Conservation (phyloP, 495 filamentous ascomycete genomes). For the Chaetomium cochliodes region DNA sequence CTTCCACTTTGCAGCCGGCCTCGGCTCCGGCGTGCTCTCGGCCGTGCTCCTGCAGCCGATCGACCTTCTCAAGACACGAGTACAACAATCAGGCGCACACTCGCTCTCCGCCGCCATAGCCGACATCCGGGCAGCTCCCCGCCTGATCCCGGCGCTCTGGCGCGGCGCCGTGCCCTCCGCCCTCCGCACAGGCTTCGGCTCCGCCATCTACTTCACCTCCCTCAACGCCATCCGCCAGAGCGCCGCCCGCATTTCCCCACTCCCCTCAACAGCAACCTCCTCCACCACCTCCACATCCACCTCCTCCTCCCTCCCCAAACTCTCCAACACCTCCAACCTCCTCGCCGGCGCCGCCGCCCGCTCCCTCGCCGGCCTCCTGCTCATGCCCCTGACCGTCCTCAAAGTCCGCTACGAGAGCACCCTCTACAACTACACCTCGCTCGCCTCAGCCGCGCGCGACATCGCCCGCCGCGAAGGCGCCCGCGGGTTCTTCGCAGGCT, state of each 20-base stretch:
- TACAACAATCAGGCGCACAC: conserved; percentile 69
- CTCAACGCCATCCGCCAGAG: conserved; percentile 78
- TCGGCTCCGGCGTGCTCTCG: conserved; percentile 79
- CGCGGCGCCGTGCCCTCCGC: conserved; percentile 88
- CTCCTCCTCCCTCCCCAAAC: conserved; percentile 73
- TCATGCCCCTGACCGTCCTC: conserved; percentile 96
- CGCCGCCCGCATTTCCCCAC: conserved; percentile 54
- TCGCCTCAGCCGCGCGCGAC: conserved; percentile 67
- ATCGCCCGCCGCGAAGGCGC: conserved; percentile 73
- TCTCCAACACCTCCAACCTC: conserved; percentile 83
- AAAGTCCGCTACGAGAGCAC: conserved; percentile 94
- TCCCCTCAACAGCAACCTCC: conserved; percentile 28
- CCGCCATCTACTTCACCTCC: conserved; percentile 88
- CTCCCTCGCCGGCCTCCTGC: conserved; percentile 78
- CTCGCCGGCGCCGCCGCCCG: conserved; percentile 79
- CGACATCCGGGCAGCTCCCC: conserved; percentile 59
- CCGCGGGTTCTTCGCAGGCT: conserved; percentile 86
- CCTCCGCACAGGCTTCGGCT: conserved; percentile 87
- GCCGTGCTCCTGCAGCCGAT: conserved; percentile 91
- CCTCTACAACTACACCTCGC: conserved; percentile 78
- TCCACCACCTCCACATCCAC: conserved; percentile 31
- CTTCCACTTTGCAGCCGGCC: conserved; percentile 88
- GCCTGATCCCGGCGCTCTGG: conserved; percentile 74
- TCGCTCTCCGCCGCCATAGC: conserved; percentile 70
- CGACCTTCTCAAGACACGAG: conserved; percentile 93